Base-by-base conservation (phyloP, 2,329 filamentous ascomycete species). In the Byssothecium circinans region DNA sequence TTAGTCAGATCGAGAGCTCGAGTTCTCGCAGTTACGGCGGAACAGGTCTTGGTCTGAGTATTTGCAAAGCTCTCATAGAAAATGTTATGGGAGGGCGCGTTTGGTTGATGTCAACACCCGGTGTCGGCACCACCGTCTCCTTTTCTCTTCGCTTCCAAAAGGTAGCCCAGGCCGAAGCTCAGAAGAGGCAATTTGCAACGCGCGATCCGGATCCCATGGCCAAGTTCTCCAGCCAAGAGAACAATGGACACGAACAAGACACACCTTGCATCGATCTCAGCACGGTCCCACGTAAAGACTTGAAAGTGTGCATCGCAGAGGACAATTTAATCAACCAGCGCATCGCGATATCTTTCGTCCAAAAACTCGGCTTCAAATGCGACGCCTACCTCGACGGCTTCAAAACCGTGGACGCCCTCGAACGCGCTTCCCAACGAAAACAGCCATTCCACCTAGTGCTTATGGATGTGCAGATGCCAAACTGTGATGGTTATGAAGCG, bases 401-500 rank as follows among this genome's bases (percentile, higher is more conserved):
- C 52, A 89, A 91, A 72, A 91, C 91, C 0, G 87, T 96, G 12
- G 88, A 95, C 61, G 91, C 89, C 0, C 75, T 96, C n/a, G 84
- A 87, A 8, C 76, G 82, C 41, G 87, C n/a, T n/a, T n/a, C n/a
- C 86, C 53, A 87, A 87, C 3, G 78, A 75, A 36, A 86, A 88
- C 53, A 86, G 86, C 1, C 77, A 0, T 96, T 95, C 73, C 91
- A 96, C 62, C 81, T 96, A 25, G 86, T 95, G 33, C 80, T 96
- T 36, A 96, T 96, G 91, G 91, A 96, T 67, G 90, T 95, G 3
- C 91, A 96, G 72, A 96, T 96, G 91, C 91, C 91, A 0, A 84
- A 95, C 3, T 81, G 95, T 8, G 91, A 96, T 67, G 91, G 91
- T 5, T 96, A 96, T 67, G 88, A 95, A 70, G 91, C 91, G 1